Evolutionary conservation across 768 basidiomycete species (phyloP).

Genomic region (Lenzites betulinus): DNA sequence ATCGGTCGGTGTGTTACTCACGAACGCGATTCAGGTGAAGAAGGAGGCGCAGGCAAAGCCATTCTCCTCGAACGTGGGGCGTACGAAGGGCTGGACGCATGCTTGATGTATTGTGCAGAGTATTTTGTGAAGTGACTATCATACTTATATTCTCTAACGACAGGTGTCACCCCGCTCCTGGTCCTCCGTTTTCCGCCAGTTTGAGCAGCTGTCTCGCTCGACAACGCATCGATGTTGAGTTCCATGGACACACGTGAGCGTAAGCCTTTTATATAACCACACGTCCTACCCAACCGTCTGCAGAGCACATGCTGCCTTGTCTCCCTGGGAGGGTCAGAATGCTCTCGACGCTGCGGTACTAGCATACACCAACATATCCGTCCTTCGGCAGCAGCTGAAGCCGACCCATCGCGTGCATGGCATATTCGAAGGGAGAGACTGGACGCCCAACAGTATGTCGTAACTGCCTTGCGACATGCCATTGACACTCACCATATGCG

Average conservation of each 20-base stretch:
- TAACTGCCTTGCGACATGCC: not conserved
- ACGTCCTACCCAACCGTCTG: not conserved
- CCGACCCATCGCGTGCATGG: constrained; percentile 82
- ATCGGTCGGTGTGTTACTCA: not conserved
- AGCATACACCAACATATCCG: constrained; percentile 77
- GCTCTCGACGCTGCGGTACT: constrained; percentile 87
- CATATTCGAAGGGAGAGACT: constrained; percentile 72
- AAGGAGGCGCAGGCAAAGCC: constrained; percentile 76
- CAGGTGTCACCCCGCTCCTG: constrained; percentile 84
- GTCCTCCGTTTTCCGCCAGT: constrained; percentile 68
- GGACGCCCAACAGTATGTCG: constrained; percentile 70
- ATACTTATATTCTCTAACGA: too few species aligned
- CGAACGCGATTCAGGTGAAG: constrained; percentile 57
- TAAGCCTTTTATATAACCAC: not conserved
- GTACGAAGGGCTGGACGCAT: constrained; percentile 75
- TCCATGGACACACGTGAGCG: constrained; percentile 69
- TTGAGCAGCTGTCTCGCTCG: constrained; percentile 67
- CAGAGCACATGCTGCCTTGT: constrained; percentile 77
- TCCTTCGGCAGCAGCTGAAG: constrained; percentile 78
- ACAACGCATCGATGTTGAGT: constrained; percentile 62
- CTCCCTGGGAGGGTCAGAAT: constrained; percentile 85
- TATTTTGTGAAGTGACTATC: not conserved
- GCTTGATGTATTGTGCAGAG: constrained; percentile 77
- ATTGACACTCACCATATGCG: too few species aligned
- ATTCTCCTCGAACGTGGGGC: constrained; percentile 68